phyloP scores from a whole-genome alignment of 345 rosid species.

The Euphorbia tirucalli region DNA sequence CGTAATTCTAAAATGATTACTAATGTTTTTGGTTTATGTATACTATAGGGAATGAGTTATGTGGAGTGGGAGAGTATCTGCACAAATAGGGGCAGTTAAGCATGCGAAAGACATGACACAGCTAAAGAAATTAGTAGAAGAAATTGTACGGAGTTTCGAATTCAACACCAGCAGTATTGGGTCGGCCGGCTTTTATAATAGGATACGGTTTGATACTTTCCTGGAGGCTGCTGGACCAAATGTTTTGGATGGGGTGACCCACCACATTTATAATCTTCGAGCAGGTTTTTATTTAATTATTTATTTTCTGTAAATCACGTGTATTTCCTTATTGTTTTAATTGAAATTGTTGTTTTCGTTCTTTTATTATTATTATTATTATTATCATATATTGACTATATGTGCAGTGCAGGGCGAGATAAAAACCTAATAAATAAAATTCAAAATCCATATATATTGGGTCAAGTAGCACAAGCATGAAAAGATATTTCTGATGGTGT shows the following conservation, averaged over 20 bases:
- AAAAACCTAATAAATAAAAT: slow-evolving; percentile 36
- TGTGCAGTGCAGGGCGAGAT: no score
- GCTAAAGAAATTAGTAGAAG: slow-evolving; percentile 33
- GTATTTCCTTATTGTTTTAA: no score
- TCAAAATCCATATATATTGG: slow-evolving; percentile 53
- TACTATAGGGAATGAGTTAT: slow-evolving; percentile 51
- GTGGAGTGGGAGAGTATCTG: slow-evolving; percentile 47
- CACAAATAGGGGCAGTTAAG: slow-evolving; percentile 33
- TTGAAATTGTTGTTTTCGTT: no score
- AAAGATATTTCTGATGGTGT: slow-evolving; percentile 27
- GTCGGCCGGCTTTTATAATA: slow-evolving; percentile 57
- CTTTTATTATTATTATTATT: no score
- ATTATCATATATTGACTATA: no score
- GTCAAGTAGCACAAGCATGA: slow-evolving; percentile 42
- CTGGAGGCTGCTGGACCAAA: slow-evolving; percentile 40
- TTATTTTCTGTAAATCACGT: no score
- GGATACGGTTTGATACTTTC: slow-evolving; percentile 46
- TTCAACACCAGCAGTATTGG: slow-evolving; percentile 43
- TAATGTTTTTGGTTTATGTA: no score
- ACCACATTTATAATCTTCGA: slow-evolving; percentile 66
- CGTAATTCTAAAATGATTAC: no score
- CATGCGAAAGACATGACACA: slow-evolving; percentile 38
- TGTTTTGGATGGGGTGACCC: slow-evolving; percentile 49
- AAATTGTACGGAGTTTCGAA: slow-evolving; percentile 33
- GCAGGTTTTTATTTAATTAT: no score